Evolutionary conservation across 176 grass and related monocot genomes (phyloP).

Genomic region (Themeda triandra): DNA sequence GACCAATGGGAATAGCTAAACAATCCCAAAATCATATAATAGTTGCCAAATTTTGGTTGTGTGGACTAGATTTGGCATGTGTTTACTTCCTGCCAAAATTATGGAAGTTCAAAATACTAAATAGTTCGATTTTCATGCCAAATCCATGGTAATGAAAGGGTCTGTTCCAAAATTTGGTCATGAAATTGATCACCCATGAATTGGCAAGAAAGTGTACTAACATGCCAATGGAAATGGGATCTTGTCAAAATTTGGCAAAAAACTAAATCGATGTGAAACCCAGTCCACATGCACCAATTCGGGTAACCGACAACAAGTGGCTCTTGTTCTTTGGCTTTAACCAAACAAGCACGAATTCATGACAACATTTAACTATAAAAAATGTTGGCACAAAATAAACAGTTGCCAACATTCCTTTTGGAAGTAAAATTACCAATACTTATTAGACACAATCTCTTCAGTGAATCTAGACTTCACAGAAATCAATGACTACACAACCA

Average conservation of each 20-base stretch:
- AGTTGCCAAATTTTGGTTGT: neutral
- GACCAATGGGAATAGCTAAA: neutral
- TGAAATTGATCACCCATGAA: neutral
- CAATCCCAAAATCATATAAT: neutral
- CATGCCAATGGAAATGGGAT: neutral
- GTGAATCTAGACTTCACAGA: neutral
- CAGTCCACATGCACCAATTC: neutral
- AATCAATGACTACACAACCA: neutral
- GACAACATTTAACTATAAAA: neutral
- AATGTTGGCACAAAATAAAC: neutral
- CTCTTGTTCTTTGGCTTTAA: neutral
- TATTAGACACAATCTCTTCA: neutral
- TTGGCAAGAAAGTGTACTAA: neutral
- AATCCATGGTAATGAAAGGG: neutral
- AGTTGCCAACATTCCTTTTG: neutral
- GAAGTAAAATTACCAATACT: neutral
- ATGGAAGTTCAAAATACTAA: neutral
- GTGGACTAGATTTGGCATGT: neutral
- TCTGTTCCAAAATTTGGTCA: neutral
- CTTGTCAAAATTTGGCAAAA: neutral
- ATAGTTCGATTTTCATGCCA: neutral
- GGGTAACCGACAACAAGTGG: neutral
- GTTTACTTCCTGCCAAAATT: neutral
- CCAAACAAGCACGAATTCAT: neutral
- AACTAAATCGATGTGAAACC: neutral